phyloP scores from a whole-genome alignment of 257 asterid genomes.

The Rhazya stricta region DNA sequence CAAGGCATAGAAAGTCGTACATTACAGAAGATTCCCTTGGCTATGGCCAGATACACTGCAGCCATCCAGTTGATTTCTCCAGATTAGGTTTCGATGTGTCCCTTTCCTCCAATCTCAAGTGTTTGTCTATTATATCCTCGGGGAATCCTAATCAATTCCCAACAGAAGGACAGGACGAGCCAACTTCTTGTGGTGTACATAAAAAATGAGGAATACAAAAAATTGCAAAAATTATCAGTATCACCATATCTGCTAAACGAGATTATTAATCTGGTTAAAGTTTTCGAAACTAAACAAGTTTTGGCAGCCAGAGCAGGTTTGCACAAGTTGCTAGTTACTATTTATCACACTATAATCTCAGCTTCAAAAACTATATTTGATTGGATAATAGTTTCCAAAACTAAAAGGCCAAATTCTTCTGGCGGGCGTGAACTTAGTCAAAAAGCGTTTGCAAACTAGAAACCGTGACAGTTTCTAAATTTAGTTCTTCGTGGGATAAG shows the following conservation, averaged over 20 bases:
- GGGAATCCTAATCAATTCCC: not conserved
- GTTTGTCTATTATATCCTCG: constrained; percentile 5
- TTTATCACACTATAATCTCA: not conserved
- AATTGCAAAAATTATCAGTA: not conserved
- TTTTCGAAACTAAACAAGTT: not conserved
- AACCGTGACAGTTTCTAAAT: not conserved
- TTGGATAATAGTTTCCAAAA: not conserved
- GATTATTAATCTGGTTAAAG: not conserved
- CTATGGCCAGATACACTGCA: not conserved
- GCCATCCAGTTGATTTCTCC: not conserved
- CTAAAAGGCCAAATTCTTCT: not conserved
- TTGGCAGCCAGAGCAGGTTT: not conserved
- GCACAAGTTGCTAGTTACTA: not conserved
- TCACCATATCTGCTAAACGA: not conserved
- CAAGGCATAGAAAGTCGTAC: not conserved
- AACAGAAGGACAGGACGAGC: not conserved
- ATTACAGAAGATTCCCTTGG: not conserved
- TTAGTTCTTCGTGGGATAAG: not conserved
- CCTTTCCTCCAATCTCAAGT: constrained; percentile 7
- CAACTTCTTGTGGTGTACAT: constrained; percentile 1
- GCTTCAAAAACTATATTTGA: not conserved
- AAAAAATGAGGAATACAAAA: not conserved
- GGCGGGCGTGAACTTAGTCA: too few species aligned
- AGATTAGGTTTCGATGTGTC: not conserved
- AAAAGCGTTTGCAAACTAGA: not conserved